These are phyloP conservation scores for Aspergillus novofumigatus DNA, from an alignment of 2,329 filamentous ascomycete genomes.

Conservation along the genomic window DNA sequence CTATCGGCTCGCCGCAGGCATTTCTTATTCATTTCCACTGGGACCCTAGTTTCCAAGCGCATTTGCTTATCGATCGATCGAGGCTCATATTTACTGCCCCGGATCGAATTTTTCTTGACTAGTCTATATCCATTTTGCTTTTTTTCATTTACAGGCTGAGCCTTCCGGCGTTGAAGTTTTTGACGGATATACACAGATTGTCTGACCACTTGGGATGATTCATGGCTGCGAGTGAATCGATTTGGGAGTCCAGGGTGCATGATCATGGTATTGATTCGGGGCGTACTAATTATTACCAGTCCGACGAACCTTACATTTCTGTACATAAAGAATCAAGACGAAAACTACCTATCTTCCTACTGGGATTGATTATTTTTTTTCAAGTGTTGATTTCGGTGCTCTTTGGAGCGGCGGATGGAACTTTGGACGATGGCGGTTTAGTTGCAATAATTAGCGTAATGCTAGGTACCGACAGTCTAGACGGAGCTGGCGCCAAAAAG, in stretches of 20 bases:
- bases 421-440: neutral
- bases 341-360: constrained; percentile 4
- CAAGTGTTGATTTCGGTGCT: neutral
- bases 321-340: constrained; percentile 22
- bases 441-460: neutral
- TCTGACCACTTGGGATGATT: constrained; percentile 13
- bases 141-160: neutral
- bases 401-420: neutral
- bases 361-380: neutral
- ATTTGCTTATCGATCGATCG: neutral
- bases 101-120: neutral
- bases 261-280: constrained; percentile 6
- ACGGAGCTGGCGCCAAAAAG: neutral
- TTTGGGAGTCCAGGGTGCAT: constrained; percentile 18
- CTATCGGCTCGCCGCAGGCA: neutral
- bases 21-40: constrained; percentile 1
- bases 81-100: neutral
- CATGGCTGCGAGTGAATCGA: constrained; percentile 10
- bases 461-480: neutral
- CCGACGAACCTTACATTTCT: constrained; percentile 15
- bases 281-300: constrained; percentile 14
- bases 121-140: neutral
- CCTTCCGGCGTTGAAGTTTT: constrained; percentile 11
- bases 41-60: neutral
- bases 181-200: constrained; percentile 19